Conservation (phyloP, 129 eudicot genomes). For the Solidago caesia region DNA sequence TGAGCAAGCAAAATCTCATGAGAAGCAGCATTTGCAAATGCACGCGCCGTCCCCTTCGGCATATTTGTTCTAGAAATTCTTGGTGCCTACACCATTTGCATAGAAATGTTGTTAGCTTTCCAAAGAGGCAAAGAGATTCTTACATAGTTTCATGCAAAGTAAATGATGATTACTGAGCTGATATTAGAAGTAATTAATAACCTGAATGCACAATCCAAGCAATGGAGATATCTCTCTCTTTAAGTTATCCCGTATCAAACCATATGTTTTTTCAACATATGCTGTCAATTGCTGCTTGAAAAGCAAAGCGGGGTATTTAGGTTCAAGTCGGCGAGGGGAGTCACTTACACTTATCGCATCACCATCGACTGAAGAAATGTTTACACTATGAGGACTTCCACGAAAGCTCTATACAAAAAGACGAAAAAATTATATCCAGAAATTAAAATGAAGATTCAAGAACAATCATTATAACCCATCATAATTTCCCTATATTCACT, state of each 20-base stretch:
- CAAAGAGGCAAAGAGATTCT: not conserved
- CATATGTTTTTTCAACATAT: slow-evolving; percentile 83
- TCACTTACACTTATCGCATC: slow-evolving; percentile 52
- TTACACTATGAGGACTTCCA: slow-evolving; percentile 68
- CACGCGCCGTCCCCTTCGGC: slow-evolving; percentile 65
- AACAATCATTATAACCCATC: not conserved
- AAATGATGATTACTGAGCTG: not conserved
- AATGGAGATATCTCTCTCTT: slow-evolving; percentile 90
- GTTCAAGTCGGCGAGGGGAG: slow-evolving; percentile 56
- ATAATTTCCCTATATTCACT: not conserved
- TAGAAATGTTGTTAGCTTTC: not conserved
- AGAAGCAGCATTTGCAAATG: slow-evolving; percentile 76
- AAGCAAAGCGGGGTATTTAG: slow-evolving; percentile 86
- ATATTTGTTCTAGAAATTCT: slow-evolving; percentile 77
- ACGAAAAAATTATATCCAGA: not conserved
- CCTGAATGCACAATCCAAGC: slow-evolving; percentile 95
- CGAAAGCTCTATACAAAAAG: slow-evolving; percentile 75
- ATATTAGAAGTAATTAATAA: slow-evolving; percentile 20
- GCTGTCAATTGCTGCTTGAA: slow-evolving; percentile 94
- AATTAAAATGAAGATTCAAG: not conserved
- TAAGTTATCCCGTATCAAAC: slow-evolving; percentile 77
- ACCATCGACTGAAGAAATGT: slow-evolving; percentile 48
- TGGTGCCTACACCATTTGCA: slow-evolving; percentile 66
- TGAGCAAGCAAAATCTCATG: slow-evolving; percentile 83
- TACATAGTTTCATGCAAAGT: not conserved